Percentiles rank a stretch among this genome's conserved stretches.
These are phyloP conservation scores for Clarkia xantiana DNA, from an alignment of 345 rosid genomes.

Conservation along the genomic window DNA sequence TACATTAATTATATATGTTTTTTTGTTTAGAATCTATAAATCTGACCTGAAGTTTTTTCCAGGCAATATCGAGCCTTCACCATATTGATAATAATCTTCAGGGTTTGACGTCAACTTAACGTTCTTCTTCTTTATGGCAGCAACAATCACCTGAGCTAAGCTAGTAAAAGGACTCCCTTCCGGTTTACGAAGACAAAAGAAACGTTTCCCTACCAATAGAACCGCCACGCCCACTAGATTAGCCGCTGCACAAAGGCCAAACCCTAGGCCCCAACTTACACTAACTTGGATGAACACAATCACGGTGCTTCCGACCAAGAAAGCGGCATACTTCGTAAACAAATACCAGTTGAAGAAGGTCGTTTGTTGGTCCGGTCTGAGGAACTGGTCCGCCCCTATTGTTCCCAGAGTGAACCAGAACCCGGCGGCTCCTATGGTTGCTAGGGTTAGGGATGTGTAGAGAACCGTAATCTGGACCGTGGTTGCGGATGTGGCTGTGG, in stretches of 20 bases:
- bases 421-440: constrained; percentile 9
- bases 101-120: neutral
- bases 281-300: constrained; percentile 12
- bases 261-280: constrained; percentile 16
- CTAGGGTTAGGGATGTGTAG: constrained; percentile 11
- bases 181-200: constrained; percentile 8
- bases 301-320: constrained; percentile 7
- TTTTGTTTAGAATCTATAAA: no score
- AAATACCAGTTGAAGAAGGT: constrained; percentile 19
- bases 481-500: no score
- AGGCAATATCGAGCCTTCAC: neutral
- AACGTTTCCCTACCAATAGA: constrained; percentile 8
- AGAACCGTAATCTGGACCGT: constrained; percentile 9
- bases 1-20: no score
- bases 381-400: constrained; percentile 14
- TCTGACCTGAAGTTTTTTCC: constrained; percentile 6
- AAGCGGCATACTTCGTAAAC: constrained; percentile 1
- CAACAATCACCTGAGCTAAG: constrained; percentile 13
- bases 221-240: constrained; percentile 7
- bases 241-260: constrained; percentile 9
- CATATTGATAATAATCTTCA: constrained; percentile 6
- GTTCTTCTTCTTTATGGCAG: constrained; percentile 11
- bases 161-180: constrained; percentile 13
- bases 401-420: constrained; percentile 10
- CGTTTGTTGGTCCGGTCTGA: neutral